These are phyloP conservation scores for Crithidia brevicula DNA, from an alignment of 208 protist species.

Conservation along the genomic window DNA sequence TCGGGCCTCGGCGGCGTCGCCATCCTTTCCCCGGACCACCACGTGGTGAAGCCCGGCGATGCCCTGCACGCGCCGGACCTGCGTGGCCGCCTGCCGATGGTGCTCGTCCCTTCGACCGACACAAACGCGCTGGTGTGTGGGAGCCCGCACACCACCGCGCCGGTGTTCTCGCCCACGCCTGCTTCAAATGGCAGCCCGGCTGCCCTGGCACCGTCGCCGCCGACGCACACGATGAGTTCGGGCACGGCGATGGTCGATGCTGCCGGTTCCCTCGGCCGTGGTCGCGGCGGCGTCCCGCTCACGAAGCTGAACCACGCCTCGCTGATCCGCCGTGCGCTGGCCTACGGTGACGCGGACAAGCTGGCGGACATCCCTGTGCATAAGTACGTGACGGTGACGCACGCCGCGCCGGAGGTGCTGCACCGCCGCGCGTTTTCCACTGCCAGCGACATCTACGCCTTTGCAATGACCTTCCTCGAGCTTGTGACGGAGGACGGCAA, in stretches of 20 bases:
- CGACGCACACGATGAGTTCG: conserved; percentile 10
- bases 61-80: conserved; percentile 8
- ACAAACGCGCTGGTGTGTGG: conserved; percentile 2
- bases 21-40: conserved; percentile 23
- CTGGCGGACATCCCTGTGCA: conserved; percentile 40
- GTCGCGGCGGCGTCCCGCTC: conserved; percentile 24
- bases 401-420: conserved; percentile 71
- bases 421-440: conserved; percentile 45
- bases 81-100: conserved; percentile 23
- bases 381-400: conserved; percentile 56
- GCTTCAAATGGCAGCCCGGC: background rate
- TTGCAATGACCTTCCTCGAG: conserved; percentile 88
- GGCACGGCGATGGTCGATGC: conserved; percentile 16
- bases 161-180: background rate
- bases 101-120: conserved; percentile 11
- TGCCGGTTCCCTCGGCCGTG: conserved; percentile 19
- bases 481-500: conserved; percentile 52
- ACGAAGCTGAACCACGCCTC: conserved; percentile 36
- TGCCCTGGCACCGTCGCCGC: background rate
- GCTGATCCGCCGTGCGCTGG: conserved; percentile 14
- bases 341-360: conserved; percentile 22
- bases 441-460: conserved; percentile 81
- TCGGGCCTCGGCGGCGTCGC: conserved; percentile 29
- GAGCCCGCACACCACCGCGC: conserved; percentile 8
- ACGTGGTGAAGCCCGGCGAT: conserved; percentile 19